Conservation (phyloP, 2,329 filamentous ascomycete genomes). For the Microsporum audouinii region DNA sequence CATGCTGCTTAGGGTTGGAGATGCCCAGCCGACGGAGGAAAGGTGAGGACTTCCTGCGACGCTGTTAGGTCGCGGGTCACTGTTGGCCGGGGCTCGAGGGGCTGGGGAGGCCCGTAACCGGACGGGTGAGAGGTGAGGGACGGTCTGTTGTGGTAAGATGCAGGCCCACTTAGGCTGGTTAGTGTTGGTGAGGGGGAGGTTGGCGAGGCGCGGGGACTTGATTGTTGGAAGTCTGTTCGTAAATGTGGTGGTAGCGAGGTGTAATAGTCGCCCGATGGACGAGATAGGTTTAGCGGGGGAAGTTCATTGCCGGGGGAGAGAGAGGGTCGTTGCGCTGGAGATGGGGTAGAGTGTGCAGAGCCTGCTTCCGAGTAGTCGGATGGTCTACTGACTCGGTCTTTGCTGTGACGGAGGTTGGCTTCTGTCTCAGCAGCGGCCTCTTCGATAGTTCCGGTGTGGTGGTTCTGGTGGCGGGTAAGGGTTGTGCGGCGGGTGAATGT, state of each 20-base stretch:
- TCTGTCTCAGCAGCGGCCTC: conserved; percentile 83
- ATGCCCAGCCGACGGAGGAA: conserved; percentile 70
- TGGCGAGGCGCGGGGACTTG: conserved; percentile 43
- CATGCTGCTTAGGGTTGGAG: conserved; percentile 62
- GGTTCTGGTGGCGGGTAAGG: conserved; percentile 87
- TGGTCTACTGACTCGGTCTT: conserved; percentile 27
- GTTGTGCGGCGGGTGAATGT: conserved; percentile 95
- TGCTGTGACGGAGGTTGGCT: conserved; percentile 58
- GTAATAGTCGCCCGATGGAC: conserved; percentile 61
- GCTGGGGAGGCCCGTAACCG: conserved; percentile 70
- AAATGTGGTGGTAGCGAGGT: conserved; percentile 74
- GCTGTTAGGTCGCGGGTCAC: conserved; percentile 64
- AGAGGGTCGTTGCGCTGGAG: conserved; percentile 68
- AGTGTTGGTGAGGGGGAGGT: conserved; percentile 49
- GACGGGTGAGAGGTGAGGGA: conserved; percentile 74
- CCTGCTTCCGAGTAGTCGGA: conserved; percentile 36
- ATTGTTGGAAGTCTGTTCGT: conserved; percentile 58
- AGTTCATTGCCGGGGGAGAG: conserved; percentile 71
- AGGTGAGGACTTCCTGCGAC: conserved; percentile 81
- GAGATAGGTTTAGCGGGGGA: conserved; percentile 57
- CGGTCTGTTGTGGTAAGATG: conserved; percentile 38
- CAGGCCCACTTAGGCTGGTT: conserved; percentile 42
- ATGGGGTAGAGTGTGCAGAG: conserved; percentile 55
- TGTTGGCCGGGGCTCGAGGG: conserved; percentile 70
- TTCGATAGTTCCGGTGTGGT: conserved; percentile 89